A percentile compares a stretch with the other conserved stretches of the same genome.
phyloP scores from a whole-genome alignment of 805 yeast species.

The Pichia insulana region DNA sequence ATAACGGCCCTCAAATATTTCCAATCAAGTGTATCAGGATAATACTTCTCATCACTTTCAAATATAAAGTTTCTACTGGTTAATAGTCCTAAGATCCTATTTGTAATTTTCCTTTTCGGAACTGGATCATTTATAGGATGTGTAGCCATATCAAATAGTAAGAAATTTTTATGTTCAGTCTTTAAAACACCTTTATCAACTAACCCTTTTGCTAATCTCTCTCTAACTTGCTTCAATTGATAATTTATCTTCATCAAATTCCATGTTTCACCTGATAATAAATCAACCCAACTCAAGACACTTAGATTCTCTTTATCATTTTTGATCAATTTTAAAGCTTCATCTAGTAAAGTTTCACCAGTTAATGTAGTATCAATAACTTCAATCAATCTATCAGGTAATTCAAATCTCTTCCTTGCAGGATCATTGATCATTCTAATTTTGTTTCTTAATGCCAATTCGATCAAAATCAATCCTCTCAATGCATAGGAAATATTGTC shows the following conservation, averaged over 20 bases:
- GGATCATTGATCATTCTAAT: constrained; percentile 88
- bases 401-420: constrained; percentile 78
- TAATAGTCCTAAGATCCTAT: constrained; percentile 61
- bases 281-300: constrained; percentile 87
- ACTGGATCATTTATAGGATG: constrained; percentile 87
- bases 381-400: constrained; percentile 80
- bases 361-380: constrained; percentile 80
- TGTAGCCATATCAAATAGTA: constrained; percentile 96
- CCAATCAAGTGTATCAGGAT: constrained; percentile 61
- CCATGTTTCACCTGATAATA: constrained; percentile 95
- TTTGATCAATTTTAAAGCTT: constrained; percentile 84
- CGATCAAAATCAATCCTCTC: constrained; percentile 88
- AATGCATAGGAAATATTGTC: constrained; percentile 94
- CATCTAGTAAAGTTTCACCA: constrained; percentile 93
- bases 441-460: constrained; percentile 84
- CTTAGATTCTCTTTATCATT: constrained; percentile 68
- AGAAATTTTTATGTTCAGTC: constrained; percentile 91
- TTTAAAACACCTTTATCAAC: constrained; percentile 95
- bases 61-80: constrained; percentile 62
- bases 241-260: constrained; percentile 87
- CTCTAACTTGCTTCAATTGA: constrained; percentile 95
- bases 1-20: constrained; percentile 70
- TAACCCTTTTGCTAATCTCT: constrained; percentile 89
- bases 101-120: constrained; percentile 73
- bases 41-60: constrained; percentile 47